Evolutionary conservation across 768 basidiomycete species (phyloP).

Genomic region (Phlegmacium glaucopus): DNA sequence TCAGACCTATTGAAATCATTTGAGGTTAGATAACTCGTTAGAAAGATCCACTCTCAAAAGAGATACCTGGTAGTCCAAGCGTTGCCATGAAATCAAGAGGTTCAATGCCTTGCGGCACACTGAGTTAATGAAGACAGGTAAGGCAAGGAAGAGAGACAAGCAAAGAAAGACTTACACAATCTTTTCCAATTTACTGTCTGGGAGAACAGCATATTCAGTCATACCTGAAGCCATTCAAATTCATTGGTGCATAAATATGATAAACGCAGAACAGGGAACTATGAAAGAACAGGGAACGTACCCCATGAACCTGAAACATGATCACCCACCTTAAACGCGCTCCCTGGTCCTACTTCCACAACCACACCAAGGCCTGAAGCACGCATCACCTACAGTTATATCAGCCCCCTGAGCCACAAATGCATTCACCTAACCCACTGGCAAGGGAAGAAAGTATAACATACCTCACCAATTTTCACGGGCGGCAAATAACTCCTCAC

Average conservation of each 20-base stretch:
- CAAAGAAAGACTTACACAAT: constrained; percentile 44
- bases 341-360: constrained; percentile 51
- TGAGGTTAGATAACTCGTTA: background rate
- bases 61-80: constrained; percentile 66
- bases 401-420: background rate
- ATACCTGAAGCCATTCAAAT: constrained; percentile 46
- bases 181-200: constrained; percentile 48
- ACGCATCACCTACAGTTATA: constrained; percentile 60
- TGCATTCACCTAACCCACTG: background rate
- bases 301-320: constrained; percentile 61
- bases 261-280: background rate
- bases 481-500: constrained; percentile 68
- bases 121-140: constrained; percentile 17
- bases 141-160: background rate
- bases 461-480: constrained; percentile 62
- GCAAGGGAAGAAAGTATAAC: background rate
- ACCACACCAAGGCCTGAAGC: constrained; percentile 66
- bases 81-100: constrained; percentile 79
- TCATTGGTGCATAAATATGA: background rate
- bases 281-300: constrained; percentile 28
- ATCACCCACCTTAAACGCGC: constrained; percentile 61
- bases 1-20: constrained; percentile 50
- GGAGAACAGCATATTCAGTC: constrained; percentile 69
- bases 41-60: constrained; percentile 13
- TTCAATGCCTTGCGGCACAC: constrained; percentile 55